Evolutionary conservation across 345 rosid genomes (phyloP).

Genomic region (Viola odorata): DNA sequence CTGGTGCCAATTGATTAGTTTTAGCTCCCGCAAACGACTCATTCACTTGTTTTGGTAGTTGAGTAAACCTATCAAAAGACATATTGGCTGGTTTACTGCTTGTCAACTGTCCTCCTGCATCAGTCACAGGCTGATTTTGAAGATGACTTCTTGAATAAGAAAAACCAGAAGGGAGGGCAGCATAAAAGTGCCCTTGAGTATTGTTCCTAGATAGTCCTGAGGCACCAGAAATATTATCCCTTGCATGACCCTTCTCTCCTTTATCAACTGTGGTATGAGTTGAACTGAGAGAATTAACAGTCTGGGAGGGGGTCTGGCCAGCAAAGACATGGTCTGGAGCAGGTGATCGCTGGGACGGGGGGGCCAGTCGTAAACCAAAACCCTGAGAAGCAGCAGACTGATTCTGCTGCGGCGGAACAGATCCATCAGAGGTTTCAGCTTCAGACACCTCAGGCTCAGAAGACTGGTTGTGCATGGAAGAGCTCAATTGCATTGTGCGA

Average conservation of each 20-base stretch:
- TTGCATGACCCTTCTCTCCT: constrained; percentile 34
- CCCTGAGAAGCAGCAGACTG: constrained; percentile 63
- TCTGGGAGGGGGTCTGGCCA: constrained; percentile 37
- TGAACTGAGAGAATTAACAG: constrained; percentile 23
- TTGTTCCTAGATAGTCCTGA: constrained; percentile 32
- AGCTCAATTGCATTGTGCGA: constrained; percentile 37
- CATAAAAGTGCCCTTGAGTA: constrained; percentile 24
- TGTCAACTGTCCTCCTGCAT: constrained; percentile 30
- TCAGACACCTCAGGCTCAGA: constrained; percentile 46
- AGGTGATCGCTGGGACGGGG: constrained; percentile 62
- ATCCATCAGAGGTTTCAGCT: constrained; percentile 47
- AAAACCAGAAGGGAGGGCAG: constrained; percentile 35
- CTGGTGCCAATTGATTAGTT: constrained; percentile 34
- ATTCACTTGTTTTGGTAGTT: constrained; percentile 32
- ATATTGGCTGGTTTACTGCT: constrained; percentile 25
- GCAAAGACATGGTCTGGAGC: constrained; percentile 27
- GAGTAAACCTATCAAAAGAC: constrained; percentile 33
- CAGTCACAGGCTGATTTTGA: constrained; percentile 35
- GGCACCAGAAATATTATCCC: constrained; percentile 28
- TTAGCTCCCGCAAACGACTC: constrained; percentile 41
- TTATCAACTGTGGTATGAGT: constrained; percentile 30
- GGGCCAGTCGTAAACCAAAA: constrained; percentile 73
- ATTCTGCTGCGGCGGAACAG: constrained; percentile 45
- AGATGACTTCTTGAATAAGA: constrained; percentile 41
- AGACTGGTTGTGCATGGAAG: constrained; percentile 35